Evolutionary conservation across 2,329 filamentous ascomycete genomes (phyloP).

Genomic region (Macrophomina tecta): DNA sequence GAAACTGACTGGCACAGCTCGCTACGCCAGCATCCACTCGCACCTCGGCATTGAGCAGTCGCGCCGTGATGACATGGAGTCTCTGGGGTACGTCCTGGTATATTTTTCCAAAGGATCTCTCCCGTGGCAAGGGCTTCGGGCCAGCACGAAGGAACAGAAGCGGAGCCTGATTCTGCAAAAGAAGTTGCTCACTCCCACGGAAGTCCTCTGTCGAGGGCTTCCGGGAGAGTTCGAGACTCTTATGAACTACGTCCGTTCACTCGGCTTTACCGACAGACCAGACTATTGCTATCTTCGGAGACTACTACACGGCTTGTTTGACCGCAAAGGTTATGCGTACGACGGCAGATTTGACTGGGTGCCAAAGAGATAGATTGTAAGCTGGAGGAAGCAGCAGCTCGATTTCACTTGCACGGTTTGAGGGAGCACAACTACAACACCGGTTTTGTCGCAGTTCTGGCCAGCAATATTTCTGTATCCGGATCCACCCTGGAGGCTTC

Average conservation of each 20-base stretch:
- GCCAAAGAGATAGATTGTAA: too few species aligned
- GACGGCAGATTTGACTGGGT: constrained; percentile 98
- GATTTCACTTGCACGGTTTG: too few species aligned
- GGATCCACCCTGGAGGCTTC: too few species aligned
- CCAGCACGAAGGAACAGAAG: constrained; percentile 99
- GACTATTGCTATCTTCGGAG: constrained; percentile 99
- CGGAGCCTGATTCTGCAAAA: constrained; percentile 99
- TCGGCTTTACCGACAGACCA: constrained; percentile 99
- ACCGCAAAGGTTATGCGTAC: constrained; percentile 99
- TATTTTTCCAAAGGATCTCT: constrained; percentile 99
- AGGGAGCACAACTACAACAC: too few species aligned
- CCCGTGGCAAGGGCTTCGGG: constrained; percentile 98
- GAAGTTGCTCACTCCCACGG: constrained; percentile 99
- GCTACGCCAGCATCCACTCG: constrained; percentile 98
- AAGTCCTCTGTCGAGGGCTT: constrained; percentile 98
- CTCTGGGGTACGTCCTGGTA: constrained; percentile 97
- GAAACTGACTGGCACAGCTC: constrained; percentile 98
- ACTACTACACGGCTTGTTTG: constrained; percentile 99
- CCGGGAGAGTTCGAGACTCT: constrained; percentile 99
- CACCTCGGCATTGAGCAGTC: constrained; percentile 98
- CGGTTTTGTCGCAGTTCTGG: too few species aligned
- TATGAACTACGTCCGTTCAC: constrained; percentile 97
- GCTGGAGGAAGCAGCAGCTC: too few species aligned
- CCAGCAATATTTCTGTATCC: too few species aligned
- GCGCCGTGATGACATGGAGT: constrained; percentile 99